Evolutionary conservation across 2,329 filamentous ascomycete species (phyloP), one percentile per base, ranked within the genome.

Genomic region (Byssochlamys sp.): DNA sequence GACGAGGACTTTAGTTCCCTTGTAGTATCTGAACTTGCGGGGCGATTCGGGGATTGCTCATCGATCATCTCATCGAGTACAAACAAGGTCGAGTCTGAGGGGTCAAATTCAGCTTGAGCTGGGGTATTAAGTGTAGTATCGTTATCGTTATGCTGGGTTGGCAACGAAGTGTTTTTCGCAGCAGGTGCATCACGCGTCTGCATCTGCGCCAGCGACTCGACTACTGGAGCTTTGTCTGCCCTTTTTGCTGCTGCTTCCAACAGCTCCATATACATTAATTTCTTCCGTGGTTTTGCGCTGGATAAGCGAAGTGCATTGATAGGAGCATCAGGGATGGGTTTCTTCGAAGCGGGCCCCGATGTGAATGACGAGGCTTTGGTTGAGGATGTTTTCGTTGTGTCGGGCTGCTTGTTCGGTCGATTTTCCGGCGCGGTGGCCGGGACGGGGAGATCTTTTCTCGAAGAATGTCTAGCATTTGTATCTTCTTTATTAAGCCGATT

Each of bases 201-300:
- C 10, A 4, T 14, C 50, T n/a, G 54, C 52, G 61, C 56, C 19
- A 55, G 53, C 14, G 52, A 10, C 2, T 14, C 55, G 52, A 31
- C 49, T 51, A 58, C 31, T 58, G 28, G 55, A 28, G 50, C 56
- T n/a, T 51, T 57, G 52, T 54, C 28, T 24, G 57, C 35, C 4
- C 57, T 56, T 26, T 59, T 54, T 14, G 48, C 55, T 19, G 62
- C 53, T 14, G 55, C 50, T 49, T 51, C 57, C 25, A 75, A 59
- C 31, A 75, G 60, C 25, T 71, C 72, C 55, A 66, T 67, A 59
- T 76, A 77, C 69, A 77, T 73, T 29, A 78, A 57, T 57, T 77
- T 77, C n/a, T 65, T 72, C 12, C 75, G 71, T 6, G 74, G 73
- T 54, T 73, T 74, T 33, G 66, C 64, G 14, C 60, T 63, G 0